A percentile compares a stretch with the other conserved stretches of the same genome.
phyloP scores from a whole-genome alignment of 2,329 filamentous ascomycete species.

The Byssoonygena ceratinophila region DNA sequence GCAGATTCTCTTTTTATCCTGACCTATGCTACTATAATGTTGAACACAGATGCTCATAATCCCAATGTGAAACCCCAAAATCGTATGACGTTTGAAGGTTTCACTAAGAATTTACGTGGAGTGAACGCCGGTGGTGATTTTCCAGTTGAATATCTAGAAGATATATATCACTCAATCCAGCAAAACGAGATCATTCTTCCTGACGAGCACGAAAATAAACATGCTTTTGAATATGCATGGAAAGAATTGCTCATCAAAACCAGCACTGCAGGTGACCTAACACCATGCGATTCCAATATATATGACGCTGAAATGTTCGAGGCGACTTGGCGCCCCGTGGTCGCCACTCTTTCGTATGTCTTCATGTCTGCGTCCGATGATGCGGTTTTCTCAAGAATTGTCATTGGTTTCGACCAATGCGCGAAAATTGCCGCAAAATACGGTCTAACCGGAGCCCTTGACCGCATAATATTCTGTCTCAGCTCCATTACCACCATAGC shows the following conservation, averaged over 20 bases:
- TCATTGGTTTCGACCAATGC: slow-evolving; percentile 92
- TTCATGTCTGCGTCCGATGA: slow-evolving; percentile 99
- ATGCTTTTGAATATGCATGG: slow-evolving; percentile 96
- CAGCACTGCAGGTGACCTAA: slow-evolving; percentile 59
- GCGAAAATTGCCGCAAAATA: slow-evolving; percentile 84
- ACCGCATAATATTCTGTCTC: slow-evolving; percentile 83
- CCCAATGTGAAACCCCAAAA: slow-evolving; percentile 66
- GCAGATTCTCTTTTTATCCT: slow-evolving; percentile 83
- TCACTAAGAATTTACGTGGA: slow-evolving; percentile 78
- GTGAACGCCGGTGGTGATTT: slow-evolving; percentile 83
- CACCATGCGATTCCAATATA: slow-evolving; percentile 79
- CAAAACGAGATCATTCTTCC: slow-evolving; percentile 91
- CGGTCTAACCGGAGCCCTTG: slow-evolving; percentile 70
- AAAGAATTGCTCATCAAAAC: slow-evolving; percentile 84
- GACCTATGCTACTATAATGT: slow-evolving; percentile 91
- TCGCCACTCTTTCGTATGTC: slow-evolving; percentile 91
- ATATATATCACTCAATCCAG: slow-evolving; percentile 84
- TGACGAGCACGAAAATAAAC: slow-evolving; percentile 92
- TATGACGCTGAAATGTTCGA: slow-evolving; percentile 98
- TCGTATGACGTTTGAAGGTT: slow-evolving; percentile 76
- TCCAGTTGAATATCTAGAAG: slow-evolving; percentile 66
- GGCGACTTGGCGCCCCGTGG: slow-evolving; percentile 86
- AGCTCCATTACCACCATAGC: slow-evolving; percentile 84
- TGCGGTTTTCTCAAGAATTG: slow-evolving; percentile 83
- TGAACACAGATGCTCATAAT: slow-evolving; percentile 96